Conservation (phyloP, 805 yeast species). For the Starmerella sp. region DNA sequence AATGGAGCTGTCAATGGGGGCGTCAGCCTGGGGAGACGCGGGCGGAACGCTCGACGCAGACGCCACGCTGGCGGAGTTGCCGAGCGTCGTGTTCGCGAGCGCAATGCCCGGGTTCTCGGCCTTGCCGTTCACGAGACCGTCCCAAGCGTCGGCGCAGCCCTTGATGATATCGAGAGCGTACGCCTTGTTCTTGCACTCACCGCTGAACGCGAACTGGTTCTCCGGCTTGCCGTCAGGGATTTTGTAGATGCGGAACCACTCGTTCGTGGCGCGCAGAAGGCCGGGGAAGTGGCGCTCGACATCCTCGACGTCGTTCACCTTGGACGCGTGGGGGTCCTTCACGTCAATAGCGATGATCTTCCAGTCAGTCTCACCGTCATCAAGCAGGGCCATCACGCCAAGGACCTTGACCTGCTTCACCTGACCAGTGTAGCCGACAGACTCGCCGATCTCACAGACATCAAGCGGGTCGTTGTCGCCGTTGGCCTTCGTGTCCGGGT, state of each 20-base stretch:
- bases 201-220: slow-evolving; percentile 93
- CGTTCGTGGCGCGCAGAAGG: slow-evolving; percentile 81
- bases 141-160: slow-evolving; percentile 82
- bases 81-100: slow-evolving; percentile 65
- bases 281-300: slow-evolving; percentile 87
- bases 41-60: slow-evolving; percentile 43
- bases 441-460: slow-evolving; percentile 76
- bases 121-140: slow-evolving; percentile 56
- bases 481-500: slow-evolving; percentile 37
- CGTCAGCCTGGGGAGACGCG: slow-evolving; percentile 65
- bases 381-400: slow-evolving; percentile 90
- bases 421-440: slow-evolving; percentile 49
- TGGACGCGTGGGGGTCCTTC: slow-evolving; percentile 78
- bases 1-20: slow-evolving; percentile 89
- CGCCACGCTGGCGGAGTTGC: slow-evolving; percentile 28
- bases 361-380: slow-evolving; percentile 98
- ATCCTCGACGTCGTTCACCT: slow-evolving; percentile 82
- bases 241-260: slow-evolving; percentile 98
- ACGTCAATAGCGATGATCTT: slow-evolving; percentile 81
- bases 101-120: slow-evolving; percentile 54
- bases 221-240: slow-evolving; percentile 96
- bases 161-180: slow-evolving; percentile 76
- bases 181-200: slow-evolving; percentile 75
- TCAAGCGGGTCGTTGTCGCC: slow-evolving; percentile 97
- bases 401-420: slow-evolving; percentile 82